phyloP scores from a whole-genome alignment of 2,329 filamentous ascomycete genomes.

The Bipolaris zeicola region DNA sequence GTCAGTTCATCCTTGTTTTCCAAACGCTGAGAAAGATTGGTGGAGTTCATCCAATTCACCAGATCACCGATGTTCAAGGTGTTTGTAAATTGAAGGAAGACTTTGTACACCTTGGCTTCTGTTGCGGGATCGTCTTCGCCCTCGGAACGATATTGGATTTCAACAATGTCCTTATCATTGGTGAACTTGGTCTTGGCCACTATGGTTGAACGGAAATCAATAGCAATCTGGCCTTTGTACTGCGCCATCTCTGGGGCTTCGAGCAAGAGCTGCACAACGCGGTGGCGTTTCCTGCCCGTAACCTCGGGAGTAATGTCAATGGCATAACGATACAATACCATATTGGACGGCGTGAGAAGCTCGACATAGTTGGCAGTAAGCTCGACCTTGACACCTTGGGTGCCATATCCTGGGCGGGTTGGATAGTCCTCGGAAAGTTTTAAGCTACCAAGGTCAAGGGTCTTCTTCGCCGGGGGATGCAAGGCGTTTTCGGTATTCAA shows the following conservation, averaged over 20 bases:
- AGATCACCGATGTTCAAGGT: slow-evolving; percentile 42
- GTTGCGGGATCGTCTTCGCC: slow-evolving; percentile 25
- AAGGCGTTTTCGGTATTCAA: slow-evolving; percentile 17
- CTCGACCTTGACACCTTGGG: slow-evolving; percentile 17
- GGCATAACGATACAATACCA: slow-evolving; percentile 23
- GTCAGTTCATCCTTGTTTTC: slow-evolving; percentile 55
- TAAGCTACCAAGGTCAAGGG: slow-evolving; percentile 13
- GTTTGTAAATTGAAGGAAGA: slow-evolving; percentile 22
- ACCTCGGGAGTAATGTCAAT: slow-evolving; percentile 15
- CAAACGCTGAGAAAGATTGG: slow-evolving; percentile 45
- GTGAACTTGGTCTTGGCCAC: slow-evolving; percentile 27
- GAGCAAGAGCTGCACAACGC: slow-evolving; percentile 24
- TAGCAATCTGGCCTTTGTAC: slow-evolving; percentile 18
- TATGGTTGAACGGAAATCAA: slow-evolving; percentile 32
- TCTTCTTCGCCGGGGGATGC: slow-evolving; percentile 18
- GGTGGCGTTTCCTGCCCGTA: slow-evolving; percentile 20
- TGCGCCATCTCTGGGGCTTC: slow-evolving; percentile 14
- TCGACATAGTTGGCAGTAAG: slow-evolving; percentile 30
- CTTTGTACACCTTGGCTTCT: slow-evolving; percentile 18
- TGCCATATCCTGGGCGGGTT: slow-evolving; percentile 24
- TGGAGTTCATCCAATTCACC: slow-evolving; percentile 55
- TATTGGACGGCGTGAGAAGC: slow-evolving; percentile 16
- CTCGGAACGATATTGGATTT: slow-evolving; percentile 26
- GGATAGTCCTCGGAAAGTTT: slow-evolving; percentile 16
- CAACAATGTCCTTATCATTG: slow-evolving; percentile 16